Evolutionary conservation across 129 eudicot genomes (phyloP).

Genomic region (Mikania micrantha): DNA sequence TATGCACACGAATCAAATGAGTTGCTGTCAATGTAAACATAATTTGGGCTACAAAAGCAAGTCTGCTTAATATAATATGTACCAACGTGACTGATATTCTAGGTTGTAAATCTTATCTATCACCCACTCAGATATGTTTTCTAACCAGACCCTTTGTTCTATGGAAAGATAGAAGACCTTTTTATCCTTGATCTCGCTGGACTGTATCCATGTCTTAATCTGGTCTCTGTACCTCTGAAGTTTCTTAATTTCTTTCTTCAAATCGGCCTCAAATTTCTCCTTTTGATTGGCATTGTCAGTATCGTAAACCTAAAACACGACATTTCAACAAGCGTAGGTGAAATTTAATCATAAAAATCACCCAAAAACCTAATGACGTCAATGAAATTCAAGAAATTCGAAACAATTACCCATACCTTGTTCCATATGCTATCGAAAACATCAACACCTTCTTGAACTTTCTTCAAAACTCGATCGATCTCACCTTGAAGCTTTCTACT

Average conservation of each 20-base stretch:
- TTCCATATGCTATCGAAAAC: slow-evolving; percentile 99
- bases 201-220: slow-evolving; percentile 98
- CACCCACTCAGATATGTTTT: background rate
- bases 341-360: background rate
- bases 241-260: slow-evolving; percentile 98
- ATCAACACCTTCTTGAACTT: slow-evolving; percentile 98
- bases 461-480: slow-evolving; percentile 94
- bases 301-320: slow-evolving; percentile 69
- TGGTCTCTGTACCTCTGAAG: slow-evolving; percentile 96
- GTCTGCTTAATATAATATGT: slow-evolving; percentile 1
- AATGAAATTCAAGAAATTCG: background rate
- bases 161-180: slow-evolving; percentile 44
- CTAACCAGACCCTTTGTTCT: background rate
- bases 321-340: background rate
- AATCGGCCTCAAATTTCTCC: slow-evolving; percentile 97
- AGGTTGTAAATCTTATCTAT: background rate
- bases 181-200: slow-evolving; percentile 96
- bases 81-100: background rate
- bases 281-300: slow-evolving; percentile 95
- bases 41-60: background rate
- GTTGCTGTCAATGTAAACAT: background rate
- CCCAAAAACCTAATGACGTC: background rate
- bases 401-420: slow-evolving; percentile 45
- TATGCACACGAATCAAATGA: background rate
- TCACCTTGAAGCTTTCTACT: slow-evolving; percentile 98